phyloP scores from a whole-genome alignment of 495 filamentous ascomycete species.

The Aspergillus ostianus region DNA sequence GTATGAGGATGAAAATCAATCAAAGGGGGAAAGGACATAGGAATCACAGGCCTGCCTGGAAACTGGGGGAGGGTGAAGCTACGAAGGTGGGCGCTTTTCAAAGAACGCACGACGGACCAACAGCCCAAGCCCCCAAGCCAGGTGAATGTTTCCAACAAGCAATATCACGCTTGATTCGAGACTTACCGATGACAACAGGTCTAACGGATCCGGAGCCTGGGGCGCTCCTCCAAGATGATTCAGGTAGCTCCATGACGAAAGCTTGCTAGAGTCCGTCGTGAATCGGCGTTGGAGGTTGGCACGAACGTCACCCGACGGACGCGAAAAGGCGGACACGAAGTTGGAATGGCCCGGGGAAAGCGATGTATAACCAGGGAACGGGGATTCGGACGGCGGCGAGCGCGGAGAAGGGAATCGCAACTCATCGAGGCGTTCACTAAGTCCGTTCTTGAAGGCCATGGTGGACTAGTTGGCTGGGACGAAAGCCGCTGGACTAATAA shows the following conservation, averaged over 20 bases:
- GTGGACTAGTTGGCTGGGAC: conserved; percentile 26
- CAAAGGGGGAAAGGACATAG: background rate
- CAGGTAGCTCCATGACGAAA: conserved; percentile 77
- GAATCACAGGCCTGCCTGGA: background rate
- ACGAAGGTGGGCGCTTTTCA: background rate
- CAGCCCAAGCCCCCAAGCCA: background rate
- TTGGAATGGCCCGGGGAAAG: conserved; percentile 64
- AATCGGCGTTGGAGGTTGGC: conserved; percentile 83
- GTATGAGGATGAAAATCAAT: background rate
- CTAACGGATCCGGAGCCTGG: conserved; percentile 54
- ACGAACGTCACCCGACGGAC: conserved; percentile 60
- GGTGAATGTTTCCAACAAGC: background rate
- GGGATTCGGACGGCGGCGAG: conserved; percentile 66
- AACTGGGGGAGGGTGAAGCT: background rate
- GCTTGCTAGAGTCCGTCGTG: conserved; percentile 85
- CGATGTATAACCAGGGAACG: conserved; percentile 68
- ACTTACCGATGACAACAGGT: conserved; percentile 56
- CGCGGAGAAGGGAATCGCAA: conserved; percentile 76
- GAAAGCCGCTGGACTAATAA: conserved; percentile 34
- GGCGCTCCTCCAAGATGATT: conserved; percentile 42
- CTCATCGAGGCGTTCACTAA: conserved; percentile 68
- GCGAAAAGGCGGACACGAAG: conserved; percentile 53
- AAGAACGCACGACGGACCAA: background rate
- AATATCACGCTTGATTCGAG: background rate
- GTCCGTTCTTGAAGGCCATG: conserved; percentile 67